phyloP scores from a whole-genome alignment of 2,329 filamentous ascomycete genomes.

The Aspergillus cejpii region DNA sequence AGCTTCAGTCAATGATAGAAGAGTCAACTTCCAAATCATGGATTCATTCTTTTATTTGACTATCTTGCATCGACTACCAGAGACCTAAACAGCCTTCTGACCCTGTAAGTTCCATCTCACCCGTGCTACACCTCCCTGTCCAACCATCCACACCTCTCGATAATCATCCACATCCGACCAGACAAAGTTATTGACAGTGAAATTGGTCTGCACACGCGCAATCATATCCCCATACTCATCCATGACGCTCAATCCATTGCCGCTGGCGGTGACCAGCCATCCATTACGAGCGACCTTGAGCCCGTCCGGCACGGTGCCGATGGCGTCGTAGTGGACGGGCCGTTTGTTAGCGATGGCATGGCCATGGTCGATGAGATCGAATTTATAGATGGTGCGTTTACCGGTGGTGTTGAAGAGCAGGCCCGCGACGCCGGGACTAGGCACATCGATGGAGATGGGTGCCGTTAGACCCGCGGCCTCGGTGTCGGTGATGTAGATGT shows the following conservation, averaged over 20 bases:
- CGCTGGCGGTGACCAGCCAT: slow-evolving; percentile 1
- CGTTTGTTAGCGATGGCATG: slow-evolving; percentile 1
- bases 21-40: no score
- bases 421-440: background rate
- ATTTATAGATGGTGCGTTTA: slow-evolving; percentile 2
- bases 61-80: no score
- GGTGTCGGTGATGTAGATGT: slow-evolving; percentile 5
- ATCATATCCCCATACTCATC: slow-evolving; percentile 4
- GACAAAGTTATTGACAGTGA: slow-evolving; percentile 3
- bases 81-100: background rate
- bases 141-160: slow-evolving; percentile 3
- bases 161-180: slow-evolving; percentile 1
- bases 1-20: no score
- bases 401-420: slow-evolving; percentile 2
- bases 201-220: slow-evolving; percentile 4
- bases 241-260: slow-evolving; percentile 4
- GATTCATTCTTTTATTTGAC: no score
- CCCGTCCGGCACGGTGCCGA: slow-evolving; percentile 5
- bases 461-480: background rate
- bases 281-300: slow-evolving; percentile 5
- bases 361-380: slow-evolving; percentile 2
- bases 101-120: slow-evolving; percentile 1
- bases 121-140: background rate
- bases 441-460: background rate
- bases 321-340: background rate